Conservation (phyloP, 345 rosid genomes). For the Chamaenerion angustifolium region DNA sequence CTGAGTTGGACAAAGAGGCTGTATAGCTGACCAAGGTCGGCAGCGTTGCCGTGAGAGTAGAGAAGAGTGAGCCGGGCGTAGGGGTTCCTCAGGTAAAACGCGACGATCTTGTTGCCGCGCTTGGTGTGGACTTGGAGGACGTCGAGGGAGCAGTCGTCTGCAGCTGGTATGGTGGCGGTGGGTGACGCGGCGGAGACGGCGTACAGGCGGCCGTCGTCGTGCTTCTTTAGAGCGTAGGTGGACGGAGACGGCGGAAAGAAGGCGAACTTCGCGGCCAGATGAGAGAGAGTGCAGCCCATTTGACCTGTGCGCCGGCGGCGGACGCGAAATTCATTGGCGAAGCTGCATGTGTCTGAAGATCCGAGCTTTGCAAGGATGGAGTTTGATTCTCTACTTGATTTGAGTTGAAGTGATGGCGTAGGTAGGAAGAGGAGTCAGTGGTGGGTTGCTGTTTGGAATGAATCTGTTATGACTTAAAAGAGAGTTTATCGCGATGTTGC, state of each 20-base stretch:
- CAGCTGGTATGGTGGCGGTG: conserved; percentile 35
- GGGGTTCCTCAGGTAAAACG: conserved; percentile 73
- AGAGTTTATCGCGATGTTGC: background rate
- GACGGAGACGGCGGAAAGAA: conserved; percentile 98
- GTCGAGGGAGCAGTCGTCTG: conserved; percentile 67
- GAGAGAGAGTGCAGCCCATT: conserved; percentile 97
- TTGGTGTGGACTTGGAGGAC: conserved; percentile 55
- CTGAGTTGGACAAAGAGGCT: conserved; percentile 95
- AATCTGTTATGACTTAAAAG: conserved; percentile 10
- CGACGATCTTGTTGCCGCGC: conserved; percentile 72
- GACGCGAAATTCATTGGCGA: too few relatives aligned
- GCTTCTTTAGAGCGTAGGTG: conserved; percentile 63
- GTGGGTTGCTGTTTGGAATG: background rate
- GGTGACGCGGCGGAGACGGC: conserved; percentile 52
- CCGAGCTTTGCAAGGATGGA: too few relatives aligned
- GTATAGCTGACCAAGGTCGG: conserved; percentile 97
- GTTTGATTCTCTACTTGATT: too few relatives aligned
- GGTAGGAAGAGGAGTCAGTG: conserved; percentile 6
- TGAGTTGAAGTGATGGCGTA: conserved; percentile 2
- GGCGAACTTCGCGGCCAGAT: conserved; percentile 89
- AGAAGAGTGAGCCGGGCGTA: conserved; percentile 85
- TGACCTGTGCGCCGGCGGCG: conserved; percentile 8
- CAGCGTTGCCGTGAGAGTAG: conserved; percentile 97
- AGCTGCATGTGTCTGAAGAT: too few relatives aligned
- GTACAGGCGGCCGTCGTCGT: conserved; percentile 47